Evolutionary conservation across 2,329 filamentous ascomycete species (phyloP).

Genomic region (Botrytis fabae): DNA sequence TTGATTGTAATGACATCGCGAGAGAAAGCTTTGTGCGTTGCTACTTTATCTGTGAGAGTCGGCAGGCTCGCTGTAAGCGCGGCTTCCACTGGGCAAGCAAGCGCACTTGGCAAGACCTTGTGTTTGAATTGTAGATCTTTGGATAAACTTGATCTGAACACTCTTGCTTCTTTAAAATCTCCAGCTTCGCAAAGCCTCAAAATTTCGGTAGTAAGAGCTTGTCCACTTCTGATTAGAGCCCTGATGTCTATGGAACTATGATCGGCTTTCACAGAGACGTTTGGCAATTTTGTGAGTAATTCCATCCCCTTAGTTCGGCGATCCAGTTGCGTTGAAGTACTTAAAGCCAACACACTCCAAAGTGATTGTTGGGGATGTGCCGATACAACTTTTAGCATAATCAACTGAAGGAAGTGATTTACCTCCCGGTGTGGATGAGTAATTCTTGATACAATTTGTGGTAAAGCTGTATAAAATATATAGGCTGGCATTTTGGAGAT

Average conservation of each 20-base stretch:
- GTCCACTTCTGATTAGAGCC: slow-evolving; percentile 71
- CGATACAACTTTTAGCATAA: slow-evolving; percentile 83
- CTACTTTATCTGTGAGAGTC: slow-evolving; percentile 66
- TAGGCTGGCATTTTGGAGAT: slow-evolving; percentile 70
- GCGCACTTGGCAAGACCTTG: slow-evolving; percentile 74
- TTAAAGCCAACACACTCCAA: slow-evolving; percentile 86
- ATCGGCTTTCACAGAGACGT: slow-evolving; percentile 52
- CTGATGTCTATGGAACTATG: slow-evolving; percentile 61
- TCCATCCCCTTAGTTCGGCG: slow-evolving; percentile 56
- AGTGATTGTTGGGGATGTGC: slow-evolving; percentile 87
- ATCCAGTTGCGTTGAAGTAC: slow-evolving; percentile 75
- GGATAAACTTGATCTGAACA: slow-evolving; percentile 69
- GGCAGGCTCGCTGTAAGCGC: slow-evolving; percentile 83
- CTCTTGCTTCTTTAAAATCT: slow-evolving; percentile 67
- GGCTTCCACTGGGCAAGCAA: slow-evolving; percentile 87
- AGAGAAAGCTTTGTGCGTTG: slow-evolving; percentile 83
- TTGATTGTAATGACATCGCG: slow-evolving; percentile 81
- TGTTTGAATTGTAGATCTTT: slow-evolving; percentile 81
- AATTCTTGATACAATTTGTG: slow-evolving; percentile 95
- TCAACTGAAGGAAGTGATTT: slow-evolving; percentile 72
- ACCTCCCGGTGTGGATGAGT: slow-evolving; percentile 79
- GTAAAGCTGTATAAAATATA: slow-evolving; percentile 78
- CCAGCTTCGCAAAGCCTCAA: slow-evolving; percentile 78
- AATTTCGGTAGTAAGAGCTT: slow-evolving; percentile 80
- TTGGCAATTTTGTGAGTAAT: slow-evolving; percentile 53